Percentiles rank a stretch among this genome's conserved stretches.
Conservation (phyloP, 2,329 filamentous ascomycete genomes). For the Bipolaris cookei region DNA sequence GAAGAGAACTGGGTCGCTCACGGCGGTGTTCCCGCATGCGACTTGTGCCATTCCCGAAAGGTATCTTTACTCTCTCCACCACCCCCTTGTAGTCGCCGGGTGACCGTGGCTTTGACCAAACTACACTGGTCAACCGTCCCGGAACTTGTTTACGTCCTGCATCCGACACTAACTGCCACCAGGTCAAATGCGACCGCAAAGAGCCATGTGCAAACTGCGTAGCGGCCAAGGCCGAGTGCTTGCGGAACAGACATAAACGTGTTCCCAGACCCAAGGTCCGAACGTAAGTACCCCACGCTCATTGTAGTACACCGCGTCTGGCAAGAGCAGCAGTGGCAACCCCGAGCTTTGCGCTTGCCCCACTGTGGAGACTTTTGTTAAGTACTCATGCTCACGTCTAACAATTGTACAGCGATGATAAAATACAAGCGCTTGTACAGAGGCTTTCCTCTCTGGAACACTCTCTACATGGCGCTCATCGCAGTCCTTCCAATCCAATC, state of each 20-base stretch:
- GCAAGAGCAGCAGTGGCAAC: neutral
- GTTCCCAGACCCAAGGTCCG: conserved; percentile 33
- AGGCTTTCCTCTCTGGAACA: conserved; percentile 37
- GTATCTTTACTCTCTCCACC: neutral
- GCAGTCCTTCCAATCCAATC: conserved; percentile 6
- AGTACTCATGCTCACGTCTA: neutral
- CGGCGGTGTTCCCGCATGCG: conserved; percentile 42
- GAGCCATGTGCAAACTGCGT: conserved; percentile 43
- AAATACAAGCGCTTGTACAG: conserved; percentile 39
- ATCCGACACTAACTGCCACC: conserved; percentile 2
- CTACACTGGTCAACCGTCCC: too few species aligned
- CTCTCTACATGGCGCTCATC: conserved; percentile 25
- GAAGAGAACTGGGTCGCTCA: conserved; percentile 43
- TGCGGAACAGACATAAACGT: conserved; percentile 42
- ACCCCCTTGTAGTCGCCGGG: too few species aligned
- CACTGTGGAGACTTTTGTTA: neutral
- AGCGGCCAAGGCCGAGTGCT: conserved; percentile 33
- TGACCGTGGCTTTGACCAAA: too few species aligned
- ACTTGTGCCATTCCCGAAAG: conserved; percentile 36
- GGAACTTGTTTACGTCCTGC: neutral
- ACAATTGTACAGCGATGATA: conserved; percentile 31
- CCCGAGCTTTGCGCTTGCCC: neutral
- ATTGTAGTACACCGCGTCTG: neutral
- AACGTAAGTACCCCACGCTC: conserved; percentile 26
- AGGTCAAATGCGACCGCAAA: conserved; percentile 47